phyloP scores from a whole-genome alignment of 192 early-diverging fungal genomes.

The Entrophospora sp. region DNA sequence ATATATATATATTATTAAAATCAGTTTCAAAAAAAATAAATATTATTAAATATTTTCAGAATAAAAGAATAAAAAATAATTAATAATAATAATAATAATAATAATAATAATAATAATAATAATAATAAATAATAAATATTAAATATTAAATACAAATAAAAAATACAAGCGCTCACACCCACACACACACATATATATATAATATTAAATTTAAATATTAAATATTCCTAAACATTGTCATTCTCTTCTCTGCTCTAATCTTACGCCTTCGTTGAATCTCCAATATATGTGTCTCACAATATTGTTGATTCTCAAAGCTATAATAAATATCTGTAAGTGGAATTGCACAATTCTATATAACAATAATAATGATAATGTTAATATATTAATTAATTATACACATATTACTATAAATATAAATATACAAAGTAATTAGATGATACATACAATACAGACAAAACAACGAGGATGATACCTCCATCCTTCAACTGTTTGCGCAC shows the following conservation, averaged over 20 bases:
- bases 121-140: not conserved
- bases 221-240: slow-evolving; percentile 45
- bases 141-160: not conserved
- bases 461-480: slow-evolving; percentile 80
- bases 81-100: not conserved
- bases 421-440: not conserved
- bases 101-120: not conserved
- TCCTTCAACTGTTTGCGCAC: slow-evolving; percentile 78
- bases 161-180: not conserved
- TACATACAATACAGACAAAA: slow-evolving; percentile 61
- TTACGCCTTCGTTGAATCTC: slow-evolving; percentile 50
- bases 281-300: slow-evolving; percentile 66
- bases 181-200: not conserved
- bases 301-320: slow-evolving; percentile 53
- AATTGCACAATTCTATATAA: slow-evolving; percentile 37
- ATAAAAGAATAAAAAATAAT: not conserved
- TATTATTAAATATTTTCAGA: no score
- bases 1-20: no score
- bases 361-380: not conserved
- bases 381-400: not conserved
- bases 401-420: not conserved
- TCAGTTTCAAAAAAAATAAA: no score
- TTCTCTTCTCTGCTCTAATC: slow-evolving; percentile 51
- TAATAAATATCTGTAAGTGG: slow-evolving; percentile 64
- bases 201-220: slow-evolving; percentile 16